Evolutionary conservation across 2,329 filamentous ascomycete genomes (phyloP).

Genomic region (Mycosphaerella arachidis): DNA sequence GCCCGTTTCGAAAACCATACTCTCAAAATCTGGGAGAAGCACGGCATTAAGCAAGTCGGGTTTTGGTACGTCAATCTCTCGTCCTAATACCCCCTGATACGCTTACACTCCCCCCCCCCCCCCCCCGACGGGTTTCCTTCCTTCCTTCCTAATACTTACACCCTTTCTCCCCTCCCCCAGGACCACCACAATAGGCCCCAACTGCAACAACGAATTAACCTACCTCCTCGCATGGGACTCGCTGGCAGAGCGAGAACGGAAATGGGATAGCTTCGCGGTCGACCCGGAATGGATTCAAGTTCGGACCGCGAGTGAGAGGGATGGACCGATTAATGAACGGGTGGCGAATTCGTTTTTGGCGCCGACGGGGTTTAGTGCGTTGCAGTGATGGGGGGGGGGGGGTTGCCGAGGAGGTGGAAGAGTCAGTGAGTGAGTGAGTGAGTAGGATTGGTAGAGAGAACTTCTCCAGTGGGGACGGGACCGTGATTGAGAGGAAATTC

Average conservation of each 20-base stretch:
- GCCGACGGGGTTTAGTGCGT: not conserved
- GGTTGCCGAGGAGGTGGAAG: too few relatives aligned
- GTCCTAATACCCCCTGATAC: too few relatives aligned
- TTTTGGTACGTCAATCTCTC: not conserved
- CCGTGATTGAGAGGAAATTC: too few relatives aligned
- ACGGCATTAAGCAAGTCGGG: conserved; percentile 1
- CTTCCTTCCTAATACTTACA: not conserved
- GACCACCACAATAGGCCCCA: not conserved
- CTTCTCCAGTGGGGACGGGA: too few relatives aligned
- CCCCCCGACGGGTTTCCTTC: not conserved
- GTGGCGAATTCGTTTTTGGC: not conserved
- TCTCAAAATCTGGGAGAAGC: not conserved
- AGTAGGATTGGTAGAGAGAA: too few relatives aligned
- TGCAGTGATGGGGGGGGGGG: not conserved
- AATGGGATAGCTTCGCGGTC: not conserved
- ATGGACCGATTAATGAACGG: not conserved
- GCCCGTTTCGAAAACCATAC: not conserved
- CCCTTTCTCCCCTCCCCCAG: not conserved
- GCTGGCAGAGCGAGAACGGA: not conserved
- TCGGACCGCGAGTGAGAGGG: not conserved
- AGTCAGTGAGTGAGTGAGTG: too few relatives aligned
- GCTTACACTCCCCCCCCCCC: too few relatives aligned
- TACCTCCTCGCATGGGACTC: not conserved
- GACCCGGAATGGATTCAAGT: not conserved
- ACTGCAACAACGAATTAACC: not conserved